These are phyloP conservation scores for Sarcomyxa edulis DNA, from an alignment of 768 basidiomycete species.

Conservation along the genomic window DNA sequence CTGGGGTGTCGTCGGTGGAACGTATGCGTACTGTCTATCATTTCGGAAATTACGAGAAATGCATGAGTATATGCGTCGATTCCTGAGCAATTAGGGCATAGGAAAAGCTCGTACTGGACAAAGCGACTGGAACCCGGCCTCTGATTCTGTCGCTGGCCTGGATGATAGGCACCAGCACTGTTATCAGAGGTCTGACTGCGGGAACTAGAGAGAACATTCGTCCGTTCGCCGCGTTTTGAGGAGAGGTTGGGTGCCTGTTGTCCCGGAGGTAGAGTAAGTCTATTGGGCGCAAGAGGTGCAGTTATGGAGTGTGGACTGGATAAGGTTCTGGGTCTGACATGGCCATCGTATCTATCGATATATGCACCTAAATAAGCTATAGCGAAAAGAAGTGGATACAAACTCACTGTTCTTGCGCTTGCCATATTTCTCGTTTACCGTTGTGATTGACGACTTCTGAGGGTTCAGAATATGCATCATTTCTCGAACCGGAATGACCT, in stretches of 20 bases:
- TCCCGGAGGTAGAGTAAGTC: conserved; percentile 63
- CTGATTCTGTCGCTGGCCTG: conserved; percentile 19
- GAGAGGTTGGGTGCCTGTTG: conserved; percentile 46
- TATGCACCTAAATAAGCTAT: conserved; percentile 6
- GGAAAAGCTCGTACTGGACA: conserved; percentile 34
- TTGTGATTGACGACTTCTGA: conserved; percentile 44
- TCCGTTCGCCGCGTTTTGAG: conserved; percentile 16
- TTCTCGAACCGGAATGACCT: conserved; percentile 16
- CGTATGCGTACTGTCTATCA: conserved; percentile 65
- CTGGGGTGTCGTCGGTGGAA: conserved; percentile 39
- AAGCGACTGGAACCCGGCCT: conserved; percentile 49
- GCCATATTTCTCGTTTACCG: conserved; percentile 63
- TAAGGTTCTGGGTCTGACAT: conserved; percentile 22
- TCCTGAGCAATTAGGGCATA: neutral
- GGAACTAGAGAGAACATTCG: conserved; percentile 6
- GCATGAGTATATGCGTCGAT: conserved; percentile 16
- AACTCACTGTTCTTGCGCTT: conserved; percentile 37
- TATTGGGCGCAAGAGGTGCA: conserved; percentile 53
- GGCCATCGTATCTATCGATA: too few relatives aligned
- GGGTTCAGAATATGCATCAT: conserved; percentile 16
- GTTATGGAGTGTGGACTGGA: conserved; percentile 60
- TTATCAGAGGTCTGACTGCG: conserved; percentile 25
- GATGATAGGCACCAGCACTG: conserved; percentile 2
- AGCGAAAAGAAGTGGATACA: neutral
- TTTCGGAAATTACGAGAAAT: conserved; percentile 1